Evolutionary conservation across 352 stramenopile species (phyloP), one percentile per base, ranked within the genome.

Genomic region (Globisporangium nodosum): DNA sequence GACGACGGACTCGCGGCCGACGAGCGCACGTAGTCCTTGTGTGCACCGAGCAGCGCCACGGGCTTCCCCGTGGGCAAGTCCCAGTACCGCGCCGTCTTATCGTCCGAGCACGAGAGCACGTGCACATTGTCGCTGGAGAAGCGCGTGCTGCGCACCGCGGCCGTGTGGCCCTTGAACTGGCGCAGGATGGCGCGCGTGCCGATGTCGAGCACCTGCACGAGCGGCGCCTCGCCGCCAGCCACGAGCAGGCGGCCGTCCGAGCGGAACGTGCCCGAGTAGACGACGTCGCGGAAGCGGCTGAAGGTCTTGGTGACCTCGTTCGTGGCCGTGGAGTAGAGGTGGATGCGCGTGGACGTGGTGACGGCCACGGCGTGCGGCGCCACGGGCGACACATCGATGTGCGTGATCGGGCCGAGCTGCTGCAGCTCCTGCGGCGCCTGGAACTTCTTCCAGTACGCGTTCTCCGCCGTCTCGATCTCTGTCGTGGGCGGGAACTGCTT

Each of bases 401-500:
- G 79, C 27, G 87, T 92, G 56, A 95, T 77, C 2, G 82, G 76
- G 1, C 80, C 87, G n/a, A 94, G 66, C 65, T 95, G 85, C 71
- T 88, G 81, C 45, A 94, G 69, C 63, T 94, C 87, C 58, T 90
- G 68, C 39, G 87, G 85, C 46, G 79, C 63, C 59, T 92, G 78
- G 67, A 92, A 94, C 70, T 93, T 94, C 54, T 90, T 90, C 87
- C 87, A 96, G 70, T 94, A 96, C 56, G 77, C 65, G 46, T 88
- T 88, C 66, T 96, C 86, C 8, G 72, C 72, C 24, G 83, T 90
- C 64, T 90, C 77, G 35, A 85, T 73, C 68, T 91, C 82, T 45
- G 70, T 92, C 64, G 82, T 77, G 15, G 78, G 58, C 42, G 86
- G 84, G 69, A 94, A 96, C 64, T 94, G 84, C 77, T 96, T 95